Evolutionary conservation across 192 early-diverging fungal genomes (phyloP).

Genomic region (Entomortierella parvispora): DNA sequence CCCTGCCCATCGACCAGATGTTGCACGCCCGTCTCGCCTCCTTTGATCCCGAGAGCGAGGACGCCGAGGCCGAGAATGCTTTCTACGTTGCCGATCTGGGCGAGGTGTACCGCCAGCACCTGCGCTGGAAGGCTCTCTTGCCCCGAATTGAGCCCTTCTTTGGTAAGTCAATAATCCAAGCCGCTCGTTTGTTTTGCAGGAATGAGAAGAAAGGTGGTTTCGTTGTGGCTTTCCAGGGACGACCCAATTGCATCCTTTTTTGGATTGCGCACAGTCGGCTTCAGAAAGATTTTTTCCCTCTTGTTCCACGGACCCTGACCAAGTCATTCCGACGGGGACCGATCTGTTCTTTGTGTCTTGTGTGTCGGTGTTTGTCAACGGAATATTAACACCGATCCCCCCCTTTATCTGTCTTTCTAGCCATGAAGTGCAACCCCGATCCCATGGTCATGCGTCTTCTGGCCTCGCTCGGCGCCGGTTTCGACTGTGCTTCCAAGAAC

Average conservation of each 20-base stretch:
- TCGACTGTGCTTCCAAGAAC: conserved; percentile 94
- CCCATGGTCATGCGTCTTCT: conserved; percentile 82
- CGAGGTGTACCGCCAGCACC: conserved; percentile 88
- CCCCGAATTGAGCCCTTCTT: conserved; percentile 97
- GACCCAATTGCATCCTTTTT: too few relatives aligned
- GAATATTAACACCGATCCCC: background rate
- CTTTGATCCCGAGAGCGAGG: conserved; percentile 45
- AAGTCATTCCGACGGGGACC: too few relatives aligned
- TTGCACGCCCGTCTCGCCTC: conserved; percentile 47
- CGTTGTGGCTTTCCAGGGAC: too few relatives aligned
- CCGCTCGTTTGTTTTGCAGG: conserved; percentile 15
- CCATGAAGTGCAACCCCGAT: conserved; percentile 97
- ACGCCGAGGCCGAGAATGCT: conserved; percentile 82
- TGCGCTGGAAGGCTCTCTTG: conserved; percentile 82
- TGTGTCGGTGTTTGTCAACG: too few relatives aligned
- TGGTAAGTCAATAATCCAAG: conserved; percentile 61
- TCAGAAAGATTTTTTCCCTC: too few relatives aligned
- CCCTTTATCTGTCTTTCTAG: conserved; percentile 43
- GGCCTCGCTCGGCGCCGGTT: conserved; percentile 83
- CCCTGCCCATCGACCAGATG: conserved; percentile 49
- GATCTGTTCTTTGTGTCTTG: too few relatives aligned
- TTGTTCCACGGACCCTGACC: too few relatives aligned
- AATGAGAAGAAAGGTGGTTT: background rate
- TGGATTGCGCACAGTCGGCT: too few relatives aligned
- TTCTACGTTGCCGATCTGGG: conserved; percentile 97